Conservation (phyloP, 805 yeast genomes). For the Teunomyces lycoperdinae region DNA sequence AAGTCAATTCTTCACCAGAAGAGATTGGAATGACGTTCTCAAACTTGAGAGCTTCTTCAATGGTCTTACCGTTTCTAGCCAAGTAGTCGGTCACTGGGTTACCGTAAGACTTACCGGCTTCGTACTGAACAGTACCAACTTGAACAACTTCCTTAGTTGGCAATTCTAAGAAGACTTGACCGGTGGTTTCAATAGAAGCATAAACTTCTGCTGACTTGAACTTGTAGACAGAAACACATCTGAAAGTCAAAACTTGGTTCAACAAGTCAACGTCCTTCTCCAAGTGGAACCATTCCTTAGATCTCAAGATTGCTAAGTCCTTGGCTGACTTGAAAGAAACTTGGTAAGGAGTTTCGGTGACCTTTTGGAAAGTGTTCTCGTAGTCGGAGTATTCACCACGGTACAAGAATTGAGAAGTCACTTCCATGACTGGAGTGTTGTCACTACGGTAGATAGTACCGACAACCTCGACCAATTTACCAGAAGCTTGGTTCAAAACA, state of each 20-base stretch:
- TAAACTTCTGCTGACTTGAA: constrained; percentile 75
- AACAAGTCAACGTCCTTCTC: constrained; percentile 67
- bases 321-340: constrained; percentile 68
- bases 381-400: constrained; percentile 88
- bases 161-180: constrained; percentile 82
- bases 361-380: constrained; percentile 88
- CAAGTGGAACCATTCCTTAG: constrained; percentile 97
- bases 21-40: constrained; percentile 88
- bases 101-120: constrained; percentile 91
- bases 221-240: constrained; percentile 80
- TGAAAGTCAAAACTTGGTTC: constrained; percentile 79
- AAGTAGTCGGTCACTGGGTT: constrained; percentile 96
- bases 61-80: constrained; percentile 84
- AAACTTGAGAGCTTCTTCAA: constrained; percentile 89
- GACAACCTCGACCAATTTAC: constrained; percentile 93
- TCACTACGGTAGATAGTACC: constrained; percentile 76
- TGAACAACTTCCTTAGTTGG: constrained; percentile 87
- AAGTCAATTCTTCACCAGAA: constrained; percentile 55
- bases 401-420: constrained; percentile 92
- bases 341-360: constrained; percentile 83
- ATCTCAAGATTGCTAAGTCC: constrained; percentile 88
- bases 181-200: constrained; percentile 77
- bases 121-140: constrained; percentile 80
- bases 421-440: constrained; percentile 81
- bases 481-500: constrained; percentile 86